A percentile compares a stretch with the other conserved stretches of the same genome.
phyloP scores from a whole-genome alignment of 164 flowering plant species.

The Vitis rotundifolia region DNA sequence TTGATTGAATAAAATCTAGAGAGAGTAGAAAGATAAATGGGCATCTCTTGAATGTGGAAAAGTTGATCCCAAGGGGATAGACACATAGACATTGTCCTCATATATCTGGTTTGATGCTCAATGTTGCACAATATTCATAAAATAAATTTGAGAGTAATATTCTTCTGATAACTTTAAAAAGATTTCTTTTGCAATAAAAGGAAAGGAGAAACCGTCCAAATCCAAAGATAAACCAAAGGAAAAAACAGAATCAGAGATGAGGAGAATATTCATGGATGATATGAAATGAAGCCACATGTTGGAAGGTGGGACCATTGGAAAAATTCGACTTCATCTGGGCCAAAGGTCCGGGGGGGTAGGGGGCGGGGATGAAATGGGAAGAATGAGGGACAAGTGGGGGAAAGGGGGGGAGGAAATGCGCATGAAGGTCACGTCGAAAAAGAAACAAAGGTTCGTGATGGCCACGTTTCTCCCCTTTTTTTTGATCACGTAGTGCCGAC shows the following conservation, averaged over 20 bases:
- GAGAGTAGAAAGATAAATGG: not conserved
- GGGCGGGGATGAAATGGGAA: too few relatives aligned
- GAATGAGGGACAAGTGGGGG: not conserved
- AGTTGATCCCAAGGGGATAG: not conserved
- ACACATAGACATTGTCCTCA: not conserved
- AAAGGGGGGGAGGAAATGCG: constrained; percentile 13
- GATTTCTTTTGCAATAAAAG: not conserved
- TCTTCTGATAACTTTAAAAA: too few relatives aligned
- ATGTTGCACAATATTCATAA: not conserved
- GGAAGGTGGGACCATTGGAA: too few relatives aligned
- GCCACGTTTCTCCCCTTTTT: constrained; percentile 18
- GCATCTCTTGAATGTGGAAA: not conserved
- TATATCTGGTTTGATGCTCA: not conserved
- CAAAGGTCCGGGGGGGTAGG: too few relatives aligned
- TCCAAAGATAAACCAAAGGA: not conserved
- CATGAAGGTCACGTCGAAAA: constrained; percentile 14
- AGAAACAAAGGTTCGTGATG: constrained; percentile 17
- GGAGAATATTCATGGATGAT: too few relatives aligned
- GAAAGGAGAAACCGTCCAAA: constrained; percentile 12
- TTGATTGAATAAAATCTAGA: not conserved
- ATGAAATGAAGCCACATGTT: too few relatives aligned
- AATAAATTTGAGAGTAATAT: not conserved
- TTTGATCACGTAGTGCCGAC: constrained; percentile 39
- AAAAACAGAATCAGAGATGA: not conserved
- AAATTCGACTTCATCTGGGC: too few relatives aligned